Evolutionary conservation across 2,329 filamentous ascomycete species (phyloP).

Genomic region (Colletotrichum ledebouriae): DNA sequence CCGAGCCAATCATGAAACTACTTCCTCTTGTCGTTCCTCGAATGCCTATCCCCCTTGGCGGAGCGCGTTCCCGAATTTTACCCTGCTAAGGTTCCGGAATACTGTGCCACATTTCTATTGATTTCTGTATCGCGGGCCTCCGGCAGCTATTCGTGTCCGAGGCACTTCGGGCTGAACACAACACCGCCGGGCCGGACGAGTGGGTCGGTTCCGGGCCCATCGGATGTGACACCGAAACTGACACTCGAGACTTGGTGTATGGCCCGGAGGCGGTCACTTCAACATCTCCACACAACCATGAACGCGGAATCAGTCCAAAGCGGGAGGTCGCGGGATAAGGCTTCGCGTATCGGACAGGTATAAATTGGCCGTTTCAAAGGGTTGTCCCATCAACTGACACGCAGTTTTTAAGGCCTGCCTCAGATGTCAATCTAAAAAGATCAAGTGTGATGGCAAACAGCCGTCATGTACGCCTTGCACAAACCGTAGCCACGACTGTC

Average conservation of each 20-base stretch:
- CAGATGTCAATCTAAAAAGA: slow-evolving; percentile 41
- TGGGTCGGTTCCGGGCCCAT: slow-evolving; percentile 23
- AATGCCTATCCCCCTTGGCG: neutral
- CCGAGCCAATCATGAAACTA: slow-evolving; percentile 39
- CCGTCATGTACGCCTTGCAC: slow-evolving; percentile 38
- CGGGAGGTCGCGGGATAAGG: slow-evolving; percentile 18
- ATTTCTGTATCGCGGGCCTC: neutral
- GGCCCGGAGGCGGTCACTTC: neutral
- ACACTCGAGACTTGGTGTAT: neutral
- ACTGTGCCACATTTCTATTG: neutral
- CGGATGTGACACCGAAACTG: slow-evolving; percentile 22
- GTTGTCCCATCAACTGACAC: neutral
- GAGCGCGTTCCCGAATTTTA: neutral
- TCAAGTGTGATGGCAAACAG: slow-evolving; percentile 36
- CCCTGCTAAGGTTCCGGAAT: neutral
- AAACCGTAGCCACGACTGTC: slow-evolving; percentile 30
- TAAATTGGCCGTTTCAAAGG: neutral
- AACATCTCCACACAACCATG: slow-evolving; percentile 14
- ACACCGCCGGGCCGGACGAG: slow-evolving; percentile 18
- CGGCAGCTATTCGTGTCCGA: slow-evolving; percentile 30
- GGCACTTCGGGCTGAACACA: neutral
- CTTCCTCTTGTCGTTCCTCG: slow-evolving; percentile 10
- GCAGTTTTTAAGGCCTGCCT: slow-evolving; percentile 33
- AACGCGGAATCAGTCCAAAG: slow-evolving; percentile 24
- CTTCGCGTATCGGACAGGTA: slow-evolving; percentile 32